phyloP scores from a whole-genome alignment of 2,329 filamentous ascomycete genomes.

The Periconia macrospinosa region DNA sequence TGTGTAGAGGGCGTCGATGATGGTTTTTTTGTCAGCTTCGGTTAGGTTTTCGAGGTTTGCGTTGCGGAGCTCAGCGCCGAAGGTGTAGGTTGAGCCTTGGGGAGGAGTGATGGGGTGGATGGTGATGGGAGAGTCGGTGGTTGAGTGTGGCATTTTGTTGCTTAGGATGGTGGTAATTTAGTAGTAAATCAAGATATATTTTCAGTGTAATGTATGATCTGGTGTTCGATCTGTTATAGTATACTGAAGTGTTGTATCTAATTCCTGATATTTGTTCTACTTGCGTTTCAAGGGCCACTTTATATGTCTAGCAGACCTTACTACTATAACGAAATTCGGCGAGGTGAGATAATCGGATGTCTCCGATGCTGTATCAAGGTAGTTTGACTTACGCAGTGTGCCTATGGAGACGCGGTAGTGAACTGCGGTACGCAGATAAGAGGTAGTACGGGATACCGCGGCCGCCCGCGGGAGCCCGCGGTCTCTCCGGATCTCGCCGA shows the following conservation, averaged over 20 bases:
- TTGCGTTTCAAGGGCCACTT: not conserved
- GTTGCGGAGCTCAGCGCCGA: constrained; percentile 63
- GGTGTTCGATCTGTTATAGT: not conserved
- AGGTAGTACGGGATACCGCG: constrained; percentile 4
- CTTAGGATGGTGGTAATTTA: not conserved
- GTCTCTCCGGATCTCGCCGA: not conserved
- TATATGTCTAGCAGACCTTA: not conserved
- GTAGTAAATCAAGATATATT: not conserved
- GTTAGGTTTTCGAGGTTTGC: constrained; percentile 64
- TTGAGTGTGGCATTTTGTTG: constrained; percentile 23
- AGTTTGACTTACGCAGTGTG: not conserved
- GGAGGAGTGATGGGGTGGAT: constrained; percentile 19
- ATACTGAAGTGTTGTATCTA: not conserved
- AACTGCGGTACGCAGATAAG: constrained; percentile 1
- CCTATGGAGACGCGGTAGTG: not conserved
- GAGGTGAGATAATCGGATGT: not conserved
- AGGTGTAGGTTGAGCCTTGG: constrained; percentile 44
- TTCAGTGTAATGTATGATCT: not conserved
- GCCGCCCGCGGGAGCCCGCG: constrained; percentile 2
- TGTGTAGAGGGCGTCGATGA: constrained; percentile 67
- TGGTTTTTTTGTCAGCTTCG: constrained; percentile 65
- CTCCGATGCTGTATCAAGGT: not conserved
- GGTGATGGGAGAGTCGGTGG: constrained; percentile 19
- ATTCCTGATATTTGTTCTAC: not conserved
- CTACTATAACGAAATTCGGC: not conserved